phyloP scores from a whole-genome alignment of 2,329 filamentous ascomycete species.

The Escovopsis sp. region DNA sequence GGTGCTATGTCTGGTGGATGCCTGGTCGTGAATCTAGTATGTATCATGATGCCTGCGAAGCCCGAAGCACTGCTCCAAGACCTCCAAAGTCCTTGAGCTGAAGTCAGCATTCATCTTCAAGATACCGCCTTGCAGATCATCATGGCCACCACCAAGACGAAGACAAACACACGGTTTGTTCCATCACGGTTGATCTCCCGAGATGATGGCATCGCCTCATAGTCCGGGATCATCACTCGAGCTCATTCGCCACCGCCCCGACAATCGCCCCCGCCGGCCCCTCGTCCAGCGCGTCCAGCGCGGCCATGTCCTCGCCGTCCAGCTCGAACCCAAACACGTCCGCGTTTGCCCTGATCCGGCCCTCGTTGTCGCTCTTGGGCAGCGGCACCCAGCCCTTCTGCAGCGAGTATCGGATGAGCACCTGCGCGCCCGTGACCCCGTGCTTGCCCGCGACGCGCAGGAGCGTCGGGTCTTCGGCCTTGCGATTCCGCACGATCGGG shows the following conservation, averaged over 20 bases:
- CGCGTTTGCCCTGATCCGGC: conserved; percentile 44
- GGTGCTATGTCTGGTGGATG: no score
- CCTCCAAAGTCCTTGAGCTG: no score
- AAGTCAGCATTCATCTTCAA: no score
- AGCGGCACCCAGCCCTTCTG: conserved; percentile 57
- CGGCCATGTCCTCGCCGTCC: conserved; percentile 38
- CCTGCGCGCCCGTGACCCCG: conserved; percentile 44
- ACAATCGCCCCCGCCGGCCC: background rate
- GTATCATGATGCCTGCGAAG: no score
- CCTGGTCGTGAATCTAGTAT: no score
- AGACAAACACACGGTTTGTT: no score
- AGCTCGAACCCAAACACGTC: conserved; percentile 48
- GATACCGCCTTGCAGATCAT: no score
- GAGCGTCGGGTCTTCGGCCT: conserved; percentile 39
- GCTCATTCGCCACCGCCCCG: background rate
- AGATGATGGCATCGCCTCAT: no score
- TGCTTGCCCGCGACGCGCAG: conserved; percentile 42
- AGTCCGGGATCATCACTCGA: no score
- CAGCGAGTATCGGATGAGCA: conserved; percentile 53
- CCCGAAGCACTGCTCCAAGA: no score
- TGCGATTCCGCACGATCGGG: conserved; percentile 20
- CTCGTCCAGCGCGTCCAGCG: conserved; percentile 10
- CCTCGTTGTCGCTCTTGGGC: conserved; percentile 48
- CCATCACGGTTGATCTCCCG: no score
- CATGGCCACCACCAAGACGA: no score